Base-by-base conservation (phyloP, 1,139 yeast species). In the Hemisphaericaspora subhashii region DNA sequence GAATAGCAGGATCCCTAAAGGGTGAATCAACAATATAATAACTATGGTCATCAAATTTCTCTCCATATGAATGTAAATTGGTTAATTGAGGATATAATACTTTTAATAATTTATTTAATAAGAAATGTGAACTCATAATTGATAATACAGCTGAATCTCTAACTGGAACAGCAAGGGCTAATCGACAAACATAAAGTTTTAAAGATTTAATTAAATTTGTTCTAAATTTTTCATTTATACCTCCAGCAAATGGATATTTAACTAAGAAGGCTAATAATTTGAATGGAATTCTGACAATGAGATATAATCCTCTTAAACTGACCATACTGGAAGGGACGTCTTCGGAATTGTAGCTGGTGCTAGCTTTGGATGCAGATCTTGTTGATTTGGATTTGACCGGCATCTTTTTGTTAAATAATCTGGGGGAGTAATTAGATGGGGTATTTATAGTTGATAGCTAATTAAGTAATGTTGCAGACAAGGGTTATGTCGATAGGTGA, bases 21-120 rank as follows among this genome's bases (percentile, higher is more conserved):
- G 56, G 55, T 33, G 57, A 59, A 44, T 65, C 64, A 4, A 57
- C 66, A 10, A 71, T 37, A 76, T 77, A 72, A 32, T 56, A 50
- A 5, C 71, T 63, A 38, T 59, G 54, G n/a, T 53, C 46, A 37
- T 65, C 70, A 43, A 52, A 69, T 23, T 46, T 47, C 31, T 58
- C 55, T 9, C 76, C 76, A 40, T 58, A 70, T 8, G 59, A 57
- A 4, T 66, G 63, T 14, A 60, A 45, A 16, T 44, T 38, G 8
- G 46, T 41, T 21, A 46, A 38, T n/a, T 22, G 20, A 7, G 44
- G 43, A 34, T 46, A 29, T 12, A 37, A 20, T 3, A 16, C 12
- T 20, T 37, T 33, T 11, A 43, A 30, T 5, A 43, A 23, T 13
- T 27, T 41, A 13, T 44, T 42, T 15, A 44, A 24, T 16, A 44